Percentiles rank a stretch among this genome's conserved stretches.
Evolutionary conservation across 2,329 filamentous ascomycete genomes (phyloP).

Genomic region (Aureobasidium sp.): DNA sequence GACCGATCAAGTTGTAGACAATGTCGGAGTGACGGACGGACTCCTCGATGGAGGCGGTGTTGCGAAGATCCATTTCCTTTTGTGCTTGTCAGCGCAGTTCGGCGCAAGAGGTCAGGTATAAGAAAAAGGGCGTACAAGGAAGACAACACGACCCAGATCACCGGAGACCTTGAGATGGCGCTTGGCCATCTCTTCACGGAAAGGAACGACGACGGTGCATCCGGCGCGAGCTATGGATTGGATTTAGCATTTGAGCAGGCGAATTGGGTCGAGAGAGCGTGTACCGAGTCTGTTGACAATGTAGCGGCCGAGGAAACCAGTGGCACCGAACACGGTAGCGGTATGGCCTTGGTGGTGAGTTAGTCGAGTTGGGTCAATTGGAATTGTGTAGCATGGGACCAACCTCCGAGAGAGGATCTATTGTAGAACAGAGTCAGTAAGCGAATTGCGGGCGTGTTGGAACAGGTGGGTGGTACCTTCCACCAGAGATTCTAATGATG

Average conservation of each 20-base stretch:
- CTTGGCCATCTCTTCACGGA: slow-evolving; percentile 95
- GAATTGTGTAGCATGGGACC: slow-evolving; percentile 17
- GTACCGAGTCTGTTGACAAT: slow-evolving; percentile 90
- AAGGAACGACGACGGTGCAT: slow-evolving; percentile 90
- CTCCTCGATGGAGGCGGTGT: slow-evolving; percentile 92
- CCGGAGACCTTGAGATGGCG: slow-evolving; percentile 93
- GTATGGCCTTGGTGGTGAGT: slow-evolving; percentile 65
- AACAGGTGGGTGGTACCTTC: slow-evolving; percentile 53
- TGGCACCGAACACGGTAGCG: slow-evolving; percentile 95
- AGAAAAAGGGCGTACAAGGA: slow-evolving; percentile 54
- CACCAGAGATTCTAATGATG: slow-evolving; percentile 79
- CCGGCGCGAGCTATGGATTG: slow-evolving; percentile 69
- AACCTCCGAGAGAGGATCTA: slow-evolving; percentile 84
- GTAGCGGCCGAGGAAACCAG: slow-evolving; percentile 90
- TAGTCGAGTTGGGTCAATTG: slow-evolving; percentile 22
- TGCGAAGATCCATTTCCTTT: slow-evolving; percentile 88
- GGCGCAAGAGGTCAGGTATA: neutral
- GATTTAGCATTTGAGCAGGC: neutral
- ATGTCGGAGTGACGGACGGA: slow-evolving; percentile 95
- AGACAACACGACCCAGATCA: slow-evolving; percentile 82
- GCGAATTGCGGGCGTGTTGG: neutral
- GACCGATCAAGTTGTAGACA: slow-evolving; percentile 92
- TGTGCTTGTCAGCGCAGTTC: slow-evolving; percentile 2
- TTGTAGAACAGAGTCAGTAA: slow-evolving; percentile 18
- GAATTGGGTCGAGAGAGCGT: neutral